Base-by-base conservation (phyloP, 352 stramenopile species). In the Elongisporangium anandrum region DNA sequence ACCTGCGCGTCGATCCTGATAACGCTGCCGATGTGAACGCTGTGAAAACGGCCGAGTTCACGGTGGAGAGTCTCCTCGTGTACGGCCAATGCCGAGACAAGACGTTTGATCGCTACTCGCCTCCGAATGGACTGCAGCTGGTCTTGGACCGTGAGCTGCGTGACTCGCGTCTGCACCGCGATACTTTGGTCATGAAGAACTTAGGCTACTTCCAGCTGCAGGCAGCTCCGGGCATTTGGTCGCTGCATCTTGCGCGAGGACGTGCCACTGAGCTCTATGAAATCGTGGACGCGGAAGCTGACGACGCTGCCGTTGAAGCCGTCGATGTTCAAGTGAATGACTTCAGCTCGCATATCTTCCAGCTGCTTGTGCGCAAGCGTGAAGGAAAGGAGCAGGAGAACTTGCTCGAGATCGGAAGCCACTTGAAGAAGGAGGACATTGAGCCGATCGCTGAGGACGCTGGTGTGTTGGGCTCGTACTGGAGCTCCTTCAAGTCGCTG, bases 141-240 rank as follows among this genome's bases (percentile, higher is more conserved):
- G 72, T 96, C 23, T 75, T 98, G 50, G 74, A 94, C 49, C 86
- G 83, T 20, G 73, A 88, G n/a, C 68, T 89, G 21, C 82, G 77
- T 10, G 70, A 57, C 51, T 58, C 70, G 23, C 69, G 70, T 21
- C 56, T 90, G 39, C 76, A 92, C 52, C 87, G 85, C 21, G 98
- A 99, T 65, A 99, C 98, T 15, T 65, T 99, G 4, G 97, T 99
- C 17, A 99, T 99, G 98, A 97, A 98, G 64, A 99, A 99, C 73
- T 72, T 98, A 26, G 98, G 97, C 15, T 99, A 99, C 82, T 99
- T 98, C 76, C 97, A 99, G 68, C 79, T 99, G 13, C 92, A 98
- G 59, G 96, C 96, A 0, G 96, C 97, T 1, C 97, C 97, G 23
- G 97, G 97, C 21, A 84, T 99, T 13, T 99, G 89, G 87, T 77